Percentiles rank a stretch among this genome's conserved stretches.
These are phyloP conservation scores for Lipomyces mesembrius DNA, from an alignment of 805 yeast species.

Conservation along the genomic window DNA sequence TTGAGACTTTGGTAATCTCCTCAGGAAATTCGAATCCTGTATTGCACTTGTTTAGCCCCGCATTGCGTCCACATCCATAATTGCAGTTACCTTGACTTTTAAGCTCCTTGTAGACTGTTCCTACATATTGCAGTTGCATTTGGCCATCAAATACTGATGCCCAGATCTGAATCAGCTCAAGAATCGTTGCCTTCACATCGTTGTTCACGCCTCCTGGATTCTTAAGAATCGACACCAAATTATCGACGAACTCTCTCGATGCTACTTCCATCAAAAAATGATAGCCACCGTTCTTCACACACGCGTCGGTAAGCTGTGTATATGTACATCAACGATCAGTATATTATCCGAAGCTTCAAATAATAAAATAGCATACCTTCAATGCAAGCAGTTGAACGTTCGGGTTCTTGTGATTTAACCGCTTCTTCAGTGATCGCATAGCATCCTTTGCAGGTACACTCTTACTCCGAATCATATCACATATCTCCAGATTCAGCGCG, in stretches of 20 bases:
- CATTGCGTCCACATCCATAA: background rate
- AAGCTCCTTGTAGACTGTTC: constrained; percentile 62
- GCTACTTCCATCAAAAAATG: constrained; percentile 81
- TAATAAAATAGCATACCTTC: constrained; percentile 30
- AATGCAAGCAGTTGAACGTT: constrained; percentile 76
- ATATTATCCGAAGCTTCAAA: background rate
- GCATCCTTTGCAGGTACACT: constrained; percentile 78
- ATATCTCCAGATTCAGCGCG: constrained; percentile 74
- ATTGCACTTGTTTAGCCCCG: constrained; percentile 18
- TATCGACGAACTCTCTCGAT: constrained; percentile 84
- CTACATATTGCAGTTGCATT: constrained; percentile 66
- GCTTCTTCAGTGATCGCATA: constrained; percentile 79
- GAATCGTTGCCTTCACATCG: constrained; percentile 63
- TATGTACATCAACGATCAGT: background rate
- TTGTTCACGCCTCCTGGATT: constrained; percentile 49
- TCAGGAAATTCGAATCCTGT: constrained; percentile 46
- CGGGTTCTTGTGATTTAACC: constrained; percentile 75
- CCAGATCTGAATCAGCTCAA: constrained; percentile 77
- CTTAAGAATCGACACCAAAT: constrained; percentile 56
- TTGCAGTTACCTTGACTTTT: constrained; percentile 54
- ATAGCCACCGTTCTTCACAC: constrained; percentile 90
- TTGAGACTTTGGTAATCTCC: constrained; percentile 21
- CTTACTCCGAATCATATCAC: constrained; percentile 84
- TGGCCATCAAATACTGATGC: constrained; percentile 71
- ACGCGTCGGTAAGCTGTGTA: constrained; percentile 71